Conservation (phyloP, 2,329 filamentous ascomycete species). For the Botrytis hyacinthi region DNA sequence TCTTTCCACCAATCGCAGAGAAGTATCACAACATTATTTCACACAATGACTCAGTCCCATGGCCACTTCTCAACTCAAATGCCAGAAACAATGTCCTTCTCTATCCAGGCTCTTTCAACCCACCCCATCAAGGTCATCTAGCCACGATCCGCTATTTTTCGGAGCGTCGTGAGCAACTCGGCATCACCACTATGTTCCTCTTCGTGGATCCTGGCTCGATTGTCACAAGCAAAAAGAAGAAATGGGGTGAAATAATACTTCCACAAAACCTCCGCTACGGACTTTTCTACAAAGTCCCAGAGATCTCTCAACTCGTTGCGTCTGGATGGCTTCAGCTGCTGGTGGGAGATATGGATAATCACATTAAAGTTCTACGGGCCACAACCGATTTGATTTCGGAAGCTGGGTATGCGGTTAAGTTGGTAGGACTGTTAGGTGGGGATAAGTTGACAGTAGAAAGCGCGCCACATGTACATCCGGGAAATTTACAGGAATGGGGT, state of each 20-base stretch:
- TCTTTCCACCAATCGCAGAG: background rate
- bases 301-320: background rate
- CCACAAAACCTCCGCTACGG: background rate
- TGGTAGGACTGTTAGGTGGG: constrained; percentile 5
- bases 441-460: background rate
- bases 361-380: background rate
- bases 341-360: background rate
- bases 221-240: background rate
- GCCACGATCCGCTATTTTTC: background rate
- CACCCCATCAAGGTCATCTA: constrained; percentile 1
- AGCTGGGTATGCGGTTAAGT: background rate
- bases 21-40: accelerated
- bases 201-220: background rate
- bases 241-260: background rate
- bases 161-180: background rate
- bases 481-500: background rate
- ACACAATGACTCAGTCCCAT: background rate
- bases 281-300: background rate
- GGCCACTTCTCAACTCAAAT: background rate
- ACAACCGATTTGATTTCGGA: background rate
- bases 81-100: background rate
- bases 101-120: constrained; percentile 2
- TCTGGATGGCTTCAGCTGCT: constrained; percentile 8
- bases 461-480: background rate
- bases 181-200: background rate